Evolutionary conservation across 2,329 filamentous ascomycete genomes (phyloP).

Genomic region (Cyphellophora attinorum): DNA sequence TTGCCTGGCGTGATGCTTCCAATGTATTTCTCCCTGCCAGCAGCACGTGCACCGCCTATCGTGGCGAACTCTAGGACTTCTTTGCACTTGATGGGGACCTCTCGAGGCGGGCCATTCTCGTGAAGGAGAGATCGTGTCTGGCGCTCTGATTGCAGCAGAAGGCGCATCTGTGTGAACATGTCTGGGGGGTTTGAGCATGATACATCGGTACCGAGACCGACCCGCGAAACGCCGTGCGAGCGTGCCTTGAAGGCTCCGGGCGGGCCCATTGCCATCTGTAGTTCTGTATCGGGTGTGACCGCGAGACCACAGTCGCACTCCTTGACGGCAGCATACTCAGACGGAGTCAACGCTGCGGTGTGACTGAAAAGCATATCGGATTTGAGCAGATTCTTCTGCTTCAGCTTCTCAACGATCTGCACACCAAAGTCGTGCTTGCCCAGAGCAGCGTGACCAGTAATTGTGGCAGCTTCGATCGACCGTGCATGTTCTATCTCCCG

Average conservation of each 20-base stretch:
- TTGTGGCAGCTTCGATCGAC: conserved; percentile 3
- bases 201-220: conserved; percentile 22
- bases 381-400: conserved; percentile 5
- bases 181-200: conserved; percentile 16
- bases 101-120: conserved; percentile 4
- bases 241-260: conserved; percentile 19
- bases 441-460: conserved; percentile 6
- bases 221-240: conserved; percentile 17
- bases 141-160: conserved; percentile 20
- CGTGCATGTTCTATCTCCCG: conserved; percentile 6
- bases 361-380: conserved; percentile 9
- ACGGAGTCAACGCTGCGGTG: conserved; percentile 2
- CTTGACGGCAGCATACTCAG: conserved; percentile 15
- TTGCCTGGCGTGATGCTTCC: conserved; percentile 22
- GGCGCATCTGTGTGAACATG: conserved; percentile 22
- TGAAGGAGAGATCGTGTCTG: conserved; percentile 9
- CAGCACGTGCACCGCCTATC: conserved; percentile 22
- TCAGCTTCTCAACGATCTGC: conserved; percentile 6
- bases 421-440: conserved; percentile 6
- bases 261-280: conserved; percentile 23
- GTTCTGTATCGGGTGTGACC: conserved; percentile 22
- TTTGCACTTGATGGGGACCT: conserved; percentile 12
- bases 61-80: conserved; percentile 22
- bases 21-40: conserved; percentile 19
- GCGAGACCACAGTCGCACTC: conserved; percentile 16